A percentile compares a stretch with the other conserved stretches of the same genome.
Conservation (phyloP, 192 early-diverging fungal species). For the Umbelopsis vinacea region DNA sequence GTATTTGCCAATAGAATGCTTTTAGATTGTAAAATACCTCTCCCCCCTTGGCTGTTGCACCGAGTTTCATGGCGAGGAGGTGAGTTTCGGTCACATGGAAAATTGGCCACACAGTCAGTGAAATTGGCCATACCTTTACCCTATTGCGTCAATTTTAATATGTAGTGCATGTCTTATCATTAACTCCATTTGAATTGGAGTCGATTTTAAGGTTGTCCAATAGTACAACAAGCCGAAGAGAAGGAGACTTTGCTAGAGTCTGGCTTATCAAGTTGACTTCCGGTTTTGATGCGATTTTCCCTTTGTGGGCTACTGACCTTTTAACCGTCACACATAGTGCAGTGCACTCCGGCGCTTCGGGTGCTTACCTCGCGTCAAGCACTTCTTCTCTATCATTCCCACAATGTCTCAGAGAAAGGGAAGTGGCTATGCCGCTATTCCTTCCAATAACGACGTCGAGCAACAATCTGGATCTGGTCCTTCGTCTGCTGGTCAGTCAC, state of each 20-base stretch:
- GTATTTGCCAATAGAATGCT: too few relatives aligned
- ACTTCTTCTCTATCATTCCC: conserved; percentile 11
- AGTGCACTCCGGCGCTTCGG: conserved; percentile 6
- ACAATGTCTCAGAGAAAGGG: conserved; percentile 21
- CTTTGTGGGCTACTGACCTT: background rate
- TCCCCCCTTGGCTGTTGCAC: too few relatives aligned
- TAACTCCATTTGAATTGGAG: too few relatives aligned
- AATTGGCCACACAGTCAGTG: too few relatives aligned
- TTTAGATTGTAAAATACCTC: too few relatives aligned
- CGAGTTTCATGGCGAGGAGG: too few relatives aligned
- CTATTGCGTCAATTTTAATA: too few relatives aligned
- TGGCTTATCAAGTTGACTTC: background rate
- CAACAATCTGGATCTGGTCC: background rate
- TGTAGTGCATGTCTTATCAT: too few relatives aligned
- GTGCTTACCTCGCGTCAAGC: background rate
- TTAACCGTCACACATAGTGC: conserved; percentile 5
- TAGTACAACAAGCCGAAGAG: background rate
- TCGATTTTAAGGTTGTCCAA: background rate
- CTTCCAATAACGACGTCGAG: background rate
- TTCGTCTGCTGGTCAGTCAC: conserved; percentile 1
- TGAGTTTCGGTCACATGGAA: too few relatives aligned
- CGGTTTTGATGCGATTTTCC: conserved; percentile 13
- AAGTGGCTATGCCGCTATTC: conserved; percentile 15
- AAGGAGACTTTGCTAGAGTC: conserved; percentile 4
- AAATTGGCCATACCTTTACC: too few relatives aligned